Evolutionary conservation across 1,284 basidiomycete species (phyloP).

Genomic region (Rhodotorula sp.): DNA sequence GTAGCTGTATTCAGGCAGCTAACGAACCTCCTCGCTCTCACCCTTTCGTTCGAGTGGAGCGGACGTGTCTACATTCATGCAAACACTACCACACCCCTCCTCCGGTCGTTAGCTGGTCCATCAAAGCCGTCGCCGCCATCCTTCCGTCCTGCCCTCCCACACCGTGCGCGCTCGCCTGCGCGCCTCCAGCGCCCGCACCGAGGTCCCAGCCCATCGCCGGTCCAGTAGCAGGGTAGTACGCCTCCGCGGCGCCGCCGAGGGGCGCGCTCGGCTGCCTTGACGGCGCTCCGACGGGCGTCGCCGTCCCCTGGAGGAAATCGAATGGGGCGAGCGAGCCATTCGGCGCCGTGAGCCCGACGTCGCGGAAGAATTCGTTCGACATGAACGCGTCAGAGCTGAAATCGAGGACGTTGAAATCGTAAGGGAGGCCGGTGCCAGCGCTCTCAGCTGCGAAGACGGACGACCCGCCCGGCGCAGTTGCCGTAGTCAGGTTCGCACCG

Average conservation of each 20-base stretch:
- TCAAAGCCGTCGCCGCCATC: constrained; percentile 23
- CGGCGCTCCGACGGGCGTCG: neutral
- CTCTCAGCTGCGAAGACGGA: too few relatives aligned
- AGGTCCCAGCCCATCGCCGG: neutral
- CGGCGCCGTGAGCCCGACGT: constrained; percentile 4
- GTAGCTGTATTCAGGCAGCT: neutral
- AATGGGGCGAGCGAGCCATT: neutral
- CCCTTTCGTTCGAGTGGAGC: too few relatives aligned
- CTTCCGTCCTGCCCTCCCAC: constrained; percentile 5
- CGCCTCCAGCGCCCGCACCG: neutral
- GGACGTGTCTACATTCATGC: too few relatives aligned
- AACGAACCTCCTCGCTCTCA: neutral
- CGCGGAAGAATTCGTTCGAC: constrained; percentile 24
- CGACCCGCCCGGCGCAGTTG: neutral
- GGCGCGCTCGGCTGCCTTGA: neutral
- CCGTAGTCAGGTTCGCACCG: neutral
- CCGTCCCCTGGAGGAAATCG: neutral
- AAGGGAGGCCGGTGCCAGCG: neutral
- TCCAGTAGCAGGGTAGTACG: neutral
- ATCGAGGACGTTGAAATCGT: neutral
- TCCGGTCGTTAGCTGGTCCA: constrained; percentile 26
- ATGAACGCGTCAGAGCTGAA: neutral
- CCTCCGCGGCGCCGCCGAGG: neutral
- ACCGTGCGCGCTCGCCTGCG: neutral
- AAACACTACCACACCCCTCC: constrained; percentile 21